Base-by-base conservation (phyloP, 192 early-diverging fungal species). In the Chytriomyces sp. region DNA sequence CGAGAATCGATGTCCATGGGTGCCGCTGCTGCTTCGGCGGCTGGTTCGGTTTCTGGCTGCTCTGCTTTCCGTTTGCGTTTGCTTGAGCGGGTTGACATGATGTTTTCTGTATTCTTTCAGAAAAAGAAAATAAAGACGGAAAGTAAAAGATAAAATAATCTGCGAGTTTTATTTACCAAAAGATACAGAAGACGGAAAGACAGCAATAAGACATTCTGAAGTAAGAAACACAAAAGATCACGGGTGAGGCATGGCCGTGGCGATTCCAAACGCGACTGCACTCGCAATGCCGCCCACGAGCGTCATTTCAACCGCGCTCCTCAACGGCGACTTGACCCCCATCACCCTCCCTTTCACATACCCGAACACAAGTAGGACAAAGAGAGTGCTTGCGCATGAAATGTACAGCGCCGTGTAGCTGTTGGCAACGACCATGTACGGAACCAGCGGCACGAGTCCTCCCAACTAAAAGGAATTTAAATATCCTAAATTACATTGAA, bases 371-470 rank as follows among this genome's bases (percentile, higher is more conserved):
- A 92, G 60, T 44, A 92, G 70, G 20, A 83, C 84, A 8, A 87
- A 50, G 16, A 84, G 64, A 0, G 91, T 92, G 6, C 85, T 68
- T 45, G 72, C 82, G 11, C 86, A 81, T 9, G 89, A 91, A 5
- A 88, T 76, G 48, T 67, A 78, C 46, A 92, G 76, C 9, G 87
- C 91, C 1, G 65, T 50, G 10, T 18, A 46, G 7, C 86, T 79
- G 43, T 81, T 60, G 7, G 81, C 66, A 44, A 89, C 49, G 24
- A 87, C 82, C 6, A 88, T 64, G 80, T 92, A 92, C 0, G 91
- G 91, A n/a, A 90, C 5, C 44, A 92, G 67, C 7, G 91, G 91
- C 23, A 92, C 84, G 16, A 91, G 65, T 23, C 91, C 91, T 18
- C 91, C 91, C 10, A 79, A 53, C 53, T 57, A 57, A n/a, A 20